Base-by-base conservation (phyloP, 768 basidiomycete genomes). In the Omphalotus guepiniiformis region DNA sequence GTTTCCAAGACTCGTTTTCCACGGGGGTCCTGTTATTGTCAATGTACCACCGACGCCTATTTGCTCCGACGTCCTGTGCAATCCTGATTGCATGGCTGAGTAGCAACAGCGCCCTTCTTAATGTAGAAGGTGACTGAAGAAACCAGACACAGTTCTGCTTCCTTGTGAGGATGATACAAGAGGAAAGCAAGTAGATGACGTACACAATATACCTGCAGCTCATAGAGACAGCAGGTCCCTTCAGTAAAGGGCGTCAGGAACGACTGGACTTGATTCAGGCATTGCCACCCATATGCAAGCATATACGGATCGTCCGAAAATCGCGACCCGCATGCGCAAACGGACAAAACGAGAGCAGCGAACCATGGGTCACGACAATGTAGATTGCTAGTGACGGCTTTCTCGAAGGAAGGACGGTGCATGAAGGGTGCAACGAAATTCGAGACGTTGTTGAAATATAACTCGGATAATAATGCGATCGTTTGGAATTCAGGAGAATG, bases 1-100 rank as follows among this genome's bases (percentile, higher is more conserved):
- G 65, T 50, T 82, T 84, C 71, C 79, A 83, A 22, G 80, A 60
- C 55, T 88, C 84, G 37, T 74, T 68, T 50, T 86, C 81, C 2
- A 69, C 52, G 1, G 70, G 67, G 2, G 62, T 65, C 8, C 56
- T 55, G 27, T 39, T 54, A 27, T 21, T 50, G 51, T 53, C 63
- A 63, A 36, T 57, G n/a, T n/a, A n/a, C 61, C 66, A 68, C 49
- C 65, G 55, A n/a, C n/a, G n/a, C 21, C 74, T 62, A 54, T 83
- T 77, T 0, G 74, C 73, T 4, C 84, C 75, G 3, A 82, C 72
- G 49, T 85, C 83, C 55, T 83, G 77, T 1, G 76, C 76, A 7
- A 74, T 64, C 4, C 82, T 73, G 13, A 85, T 65, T 29, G 74
- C 79, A n/a, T 78, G 57, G 2, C 82, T 80, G 15, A 74, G 62